These are phyloP conservation scores for Boletus rufocinnamomeus DNA, from an alignment of 768 basidiomycete species.

Conservation along the genomic window DNA sequence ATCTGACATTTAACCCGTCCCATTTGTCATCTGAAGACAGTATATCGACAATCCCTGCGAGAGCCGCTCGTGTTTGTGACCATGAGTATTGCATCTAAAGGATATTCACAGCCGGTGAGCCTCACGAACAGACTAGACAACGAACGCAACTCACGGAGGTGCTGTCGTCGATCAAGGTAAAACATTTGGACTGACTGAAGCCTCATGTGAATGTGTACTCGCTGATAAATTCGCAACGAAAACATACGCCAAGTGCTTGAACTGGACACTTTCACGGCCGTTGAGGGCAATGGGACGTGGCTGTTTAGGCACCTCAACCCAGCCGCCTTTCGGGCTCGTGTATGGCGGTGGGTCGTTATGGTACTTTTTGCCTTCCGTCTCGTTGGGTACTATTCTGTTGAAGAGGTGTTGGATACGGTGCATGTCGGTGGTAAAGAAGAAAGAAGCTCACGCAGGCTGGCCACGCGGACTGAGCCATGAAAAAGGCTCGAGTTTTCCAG, in stretches of 20 bases:
- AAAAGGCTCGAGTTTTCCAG: not conserved
- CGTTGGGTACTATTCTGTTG: not conserved
- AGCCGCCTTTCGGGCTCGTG: conserved; percentile 8
- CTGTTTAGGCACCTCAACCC: conserved; percentile 17
- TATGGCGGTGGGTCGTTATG: conserved; percentile 18
- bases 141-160: conserved; percentile 14
- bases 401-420: not conserved
- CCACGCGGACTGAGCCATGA: conserved; percentile 8
- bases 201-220: conserved; percentile 2
- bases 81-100: conserved; percentile 26
- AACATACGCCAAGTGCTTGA: conserved; percentile 21
- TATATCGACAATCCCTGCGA: conserved; percentile 13
- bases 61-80: conserved; percentile 24
- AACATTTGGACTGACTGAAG: conserved; percentile 23
- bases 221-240: not conserved
- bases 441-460: conserved; percentile 13
- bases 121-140: not conserved
- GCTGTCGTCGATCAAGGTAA: conserved; percentile 26
- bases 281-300: conserved; percentile 9
- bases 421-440: conserved; percentile 1
- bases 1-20: conserved; percentile 22
- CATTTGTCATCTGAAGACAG: conserved; percentile 17
- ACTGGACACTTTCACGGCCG: conserved; percentile 19
- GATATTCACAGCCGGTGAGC: not conserved
- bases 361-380: not conserved